Evolutionary conservation across 2,329 filamentous ascomycete species (phyloP).

Genomic region (Cadophora gregata): DNA sequence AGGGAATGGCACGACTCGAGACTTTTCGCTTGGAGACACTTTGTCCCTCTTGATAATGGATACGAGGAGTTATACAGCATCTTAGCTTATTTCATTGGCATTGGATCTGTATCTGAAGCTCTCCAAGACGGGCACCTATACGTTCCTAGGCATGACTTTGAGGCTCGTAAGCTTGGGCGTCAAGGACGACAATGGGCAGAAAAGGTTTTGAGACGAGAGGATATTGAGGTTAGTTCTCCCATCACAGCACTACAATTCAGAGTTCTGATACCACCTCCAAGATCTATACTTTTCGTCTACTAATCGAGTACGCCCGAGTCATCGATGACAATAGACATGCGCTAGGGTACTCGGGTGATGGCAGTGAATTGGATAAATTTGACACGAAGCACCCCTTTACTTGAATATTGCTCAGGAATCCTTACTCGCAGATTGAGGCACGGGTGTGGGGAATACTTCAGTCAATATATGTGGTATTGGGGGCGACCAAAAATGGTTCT

Average conservation of each 20-base stretch:
- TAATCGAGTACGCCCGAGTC: conserved; percentile 65
- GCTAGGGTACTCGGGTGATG: conserved; percentile 45
- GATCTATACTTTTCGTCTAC: conserved; percentile 68
- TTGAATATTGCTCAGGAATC: background rate
- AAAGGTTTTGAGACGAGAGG: conserved; percentile 72
- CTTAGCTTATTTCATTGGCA: conserved; percentile 76
- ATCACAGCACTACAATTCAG: background rate
- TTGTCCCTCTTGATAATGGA: conserved; percentile 78
- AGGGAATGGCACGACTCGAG: conserved; percentile 82
- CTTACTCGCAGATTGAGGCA: background rate
- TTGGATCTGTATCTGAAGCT: conserved; percentile 55
- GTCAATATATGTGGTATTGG: background rate
- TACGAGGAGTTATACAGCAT: conserved; percentile 76
- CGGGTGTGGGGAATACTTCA: background rate
- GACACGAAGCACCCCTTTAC: conserved; percentile 33
- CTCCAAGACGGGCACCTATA: conserved; percentile 52
- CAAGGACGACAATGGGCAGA: conserved; percentile 74
- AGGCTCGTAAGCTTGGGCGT: conserved; percentile 68
- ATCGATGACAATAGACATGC: conserved; percentile 47
- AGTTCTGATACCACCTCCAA: conserved; percentile 33
- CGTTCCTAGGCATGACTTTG: conserved; percentile 52
- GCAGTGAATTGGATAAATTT: conserved; percentile 43
- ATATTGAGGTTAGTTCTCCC: conserved; percentile 69
- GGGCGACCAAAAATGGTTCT: background rate
- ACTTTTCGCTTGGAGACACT: conserved; percentile 79